These are phyloP conservation scores for Saitozyma sp. DNA, from an alignment of 768 basidiomycete genomes.

Conservation along the genomic window DNA sequence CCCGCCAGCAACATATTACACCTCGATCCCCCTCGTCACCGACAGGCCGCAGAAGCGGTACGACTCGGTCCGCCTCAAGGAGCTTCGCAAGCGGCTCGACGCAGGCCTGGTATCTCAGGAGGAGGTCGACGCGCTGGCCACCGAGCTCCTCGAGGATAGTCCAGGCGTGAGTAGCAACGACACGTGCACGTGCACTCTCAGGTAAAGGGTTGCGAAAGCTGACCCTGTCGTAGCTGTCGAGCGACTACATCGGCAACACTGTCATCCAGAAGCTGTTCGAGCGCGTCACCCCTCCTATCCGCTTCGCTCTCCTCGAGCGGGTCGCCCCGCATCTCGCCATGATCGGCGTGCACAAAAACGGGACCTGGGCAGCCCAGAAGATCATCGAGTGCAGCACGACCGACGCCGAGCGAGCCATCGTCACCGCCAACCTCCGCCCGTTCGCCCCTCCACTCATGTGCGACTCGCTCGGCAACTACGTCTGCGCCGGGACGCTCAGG, in stretches of 20 bases:
- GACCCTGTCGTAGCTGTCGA: slow-evolving; percentile 61
- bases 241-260: slow-evolving; percentile 98
- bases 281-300: slow-evolving; percentile 71
- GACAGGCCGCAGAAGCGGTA: slow-evolving; percentile 82
- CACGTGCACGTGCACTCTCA: background rate
- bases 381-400: slow-evolving; percentile 91
- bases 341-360: slow-evolving; percentile 99
- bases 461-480: slow-evolving; percentile 62
- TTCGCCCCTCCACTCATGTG: slow-evolving; percentile 91
- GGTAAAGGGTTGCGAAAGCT: slow-evolving; percentile 3
- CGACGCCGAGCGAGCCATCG: slow-evolving; percentile 79
- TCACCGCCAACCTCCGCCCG: slow-evolving; percentile 81
- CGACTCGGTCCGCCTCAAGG: slow-evolving; percentile 91
- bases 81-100: slow-evolving; percentile 90
- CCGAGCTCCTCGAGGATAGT: slow-evolving; percentile 90
- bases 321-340: slow-evolving; percentile 90
- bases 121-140: slow-evolving; percentile 86
- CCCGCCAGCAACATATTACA: slow-evolving; percentile 92
- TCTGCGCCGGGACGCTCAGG: slow-evolving; percentile 65
- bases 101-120: slow-evolving; percentile 78
- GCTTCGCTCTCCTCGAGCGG: slow-evolving; percentile 89
- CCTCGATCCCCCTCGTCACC: slow-evolving; percentile 84
- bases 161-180: slow-evolving; percentile 60
- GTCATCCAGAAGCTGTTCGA: slow-evolving; percentile 98
- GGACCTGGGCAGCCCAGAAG: slow-evolving; percentile 99